Evolutionary conservation across 1,284 basidiomycete genomes (phyloP), one percentile per base, ranked within the genome.

Genomic region (Puccinia hordei): DNA sequence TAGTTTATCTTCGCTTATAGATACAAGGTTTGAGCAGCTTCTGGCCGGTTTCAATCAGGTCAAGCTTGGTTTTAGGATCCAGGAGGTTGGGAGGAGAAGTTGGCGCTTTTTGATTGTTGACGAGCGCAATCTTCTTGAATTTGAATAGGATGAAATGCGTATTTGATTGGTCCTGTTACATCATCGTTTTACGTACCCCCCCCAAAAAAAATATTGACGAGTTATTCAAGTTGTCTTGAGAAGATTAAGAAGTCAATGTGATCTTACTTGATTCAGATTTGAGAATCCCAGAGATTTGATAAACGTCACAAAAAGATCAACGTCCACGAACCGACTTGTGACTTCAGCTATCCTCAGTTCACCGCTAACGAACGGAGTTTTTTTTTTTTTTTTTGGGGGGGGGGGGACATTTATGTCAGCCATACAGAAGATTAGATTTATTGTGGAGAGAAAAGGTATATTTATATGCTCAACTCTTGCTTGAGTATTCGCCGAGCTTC

Each of bases 261-360:
- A 33, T 46, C 46, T 71, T 53, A 46, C 30, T 35, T 93, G 93
- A 22, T 88, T 88, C 80, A 88, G 88, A 33, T 94, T 87, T 69
- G 89, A 88, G 87, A 98, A 98, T 1, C 97, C 97, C 76, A 95
- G 88, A 2, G 90, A 89, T 53, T 86, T 85, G 41, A 99, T 87
- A 53, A 95, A 86, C 15, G 88, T 88, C 57, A 90, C 88, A 84
- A 99, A 99, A n/a, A 89, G 89, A 35, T 92, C 90, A 8, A 91
- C 87, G 78, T 90, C 89, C 6, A 89, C 89, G 84, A 98, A 92
- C 19, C 95, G 90, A 83, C 93, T 95, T 0, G 92, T 90, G n/a
- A 99, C 97, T 87, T 99, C 97, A 5, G 97, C 96, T 79, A 99
- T 90, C 86, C 93, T 92, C 66, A 98, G 88, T 83, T 92, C 90